Evolutionary conservation across 2,329 filamentous ascomycete species (phyloP), one percentile per base, ranked within the genome.

Genomic region (Dactylellina drechsleri): DNA sequence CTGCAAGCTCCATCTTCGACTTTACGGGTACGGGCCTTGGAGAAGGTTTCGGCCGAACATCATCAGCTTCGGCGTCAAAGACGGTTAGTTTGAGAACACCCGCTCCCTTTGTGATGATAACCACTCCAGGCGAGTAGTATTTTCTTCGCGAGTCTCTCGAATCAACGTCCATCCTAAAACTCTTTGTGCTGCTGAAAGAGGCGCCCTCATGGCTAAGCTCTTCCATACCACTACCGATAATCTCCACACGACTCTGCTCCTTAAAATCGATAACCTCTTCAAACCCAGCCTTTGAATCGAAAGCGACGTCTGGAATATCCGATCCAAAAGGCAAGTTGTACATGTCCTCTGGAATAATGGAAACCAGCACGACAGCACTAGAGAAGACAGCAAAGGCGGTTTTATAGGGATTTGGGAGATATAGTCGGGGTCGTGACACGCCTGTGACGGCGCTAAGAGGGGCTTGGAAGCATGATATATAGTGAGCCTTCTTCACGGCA

Each of bases 1-100:
- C 91, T 1, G 93, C 93, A 83, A 99, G 93, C 80, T 97, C 92
- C 47, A 99, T 86, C 82, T 95, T 97, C 82, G 89, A 92, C 82
- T 92, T 95, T 5, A 92, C 91, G 0, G 91, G 93, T 15, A 96
- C 87, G 77, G 78, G 78, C 10, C 83, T 83, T 5, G 56, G 64
- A 20, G 71, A 75, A 28, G 71, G 71, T 15, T 64, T 62, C 13
- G 71, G 71, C 23, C 71, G 53, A 41, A 75, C 64, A 18, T 75
- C 71, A 10, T 59, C 71, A 13, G 77, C 77, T 68, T 81, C 80
- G 23, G 80, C 78, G 50, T 83, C 83, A 53, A 81, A 79, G 7
- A 81, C 77, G 62, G 79, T 78, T 20, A 91, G 82, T 59, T 89
- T 86, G 26, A 91, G 82, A 18, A 87, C 83, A 15, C 89, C 89